Base-by-base conservation (phyloP, 257 asterid species). In the Plectranthus barbatus region DNA sequence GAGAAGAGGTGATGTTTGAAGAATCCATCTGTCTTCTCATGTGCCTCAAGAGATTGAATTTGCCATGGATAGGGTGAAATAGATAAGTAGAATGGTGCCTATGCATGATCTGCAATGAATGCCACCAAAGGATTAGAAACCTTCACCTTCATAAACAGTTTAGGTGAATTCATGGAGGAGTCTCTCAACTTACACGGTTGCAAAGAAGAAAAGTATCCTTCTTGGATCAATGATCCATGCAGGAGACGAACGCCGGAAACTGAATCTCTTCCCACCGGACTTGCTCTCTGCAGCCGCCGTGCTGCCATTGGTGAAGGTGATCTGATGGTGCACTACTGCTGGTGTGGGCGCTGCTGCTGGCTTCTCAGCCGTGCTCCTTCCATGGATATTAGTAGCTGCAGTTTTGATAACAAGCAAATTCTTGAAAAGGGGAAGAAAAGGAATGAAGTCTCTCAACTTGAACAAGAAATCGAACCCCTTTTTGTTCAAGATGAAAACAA, bases 121-220 rank as follows among this genome's bases (percentile, higher is more conserved):
- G 4, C 52, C 9, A 7, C 47, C 5, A 46, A 10, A 47, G 39
- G 53, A 18, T 55, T 47, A 55, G n/a, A 8, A 1, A 39, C 2
- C 13, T 9, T 1, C 1, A 8, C 11, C 4, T 9, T 0, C 41
- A 36, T 9, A 36, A 9, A 36, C 46, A 34, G 12, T 9, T n/a
- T 4, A 9, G n/a, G n/a, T n/a, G n/a, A n/a, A n/a, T n/a, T 14
- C 18, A 15, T 24, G 36, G 19, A 21, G 17, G 2, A 5, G 31
- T 26, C 5, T 26, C 5, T 56, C 9, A 40, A 52, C 94, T 78
- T 75, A 85, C 94, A 85, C 56, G 14, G 98, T 83, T 37, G 98
- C 98, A 58, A 88, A 91, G 81, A 81, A 73, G 81, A 91, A 24
- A 33, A 88, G 87, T 61, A 91, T 80, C 71, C 83, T 83, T 62